These are phyloP conservation scores for Colletotrichum brevisporum DNA, from an alignment of 2,329 filamentous ascomycete species.

Conservation along the genomic window DNA sequence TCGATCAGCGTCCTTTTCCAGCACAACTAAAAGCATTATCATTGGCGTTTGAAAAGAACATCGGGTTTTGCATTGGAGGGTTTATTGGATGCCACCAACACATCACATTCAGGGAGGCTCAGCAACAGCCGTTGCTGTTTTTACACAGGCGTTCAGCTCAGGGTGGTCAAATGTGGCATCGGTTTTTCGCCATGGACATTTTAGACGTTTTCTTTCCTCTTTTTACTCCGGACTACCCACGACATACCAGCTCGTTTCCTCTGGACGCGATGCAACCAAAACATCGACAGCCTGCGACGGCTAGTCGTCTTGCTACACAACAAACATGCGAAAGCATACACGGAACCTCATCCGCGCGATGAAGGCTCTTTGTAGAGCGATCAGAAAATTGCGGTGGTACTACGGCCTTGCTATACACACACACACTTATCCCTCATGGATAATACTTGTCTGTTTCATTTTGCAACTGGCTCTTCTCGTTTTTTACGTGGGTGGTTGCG, in stretches of 20 bases:
- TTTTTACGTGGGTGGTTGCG: conserved; percentile 12
- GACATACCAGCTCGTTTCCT: conserved; percentile 31
- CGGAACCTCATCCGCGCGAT: conserved; percentile 32
- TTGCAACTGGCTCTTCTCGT: conserved; percentile 13
- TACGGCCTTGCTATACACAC: conserved; percentile 39
- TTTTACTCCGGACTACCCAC: conserved; percentile 16
- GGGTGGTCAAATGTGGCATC: conserved; percentile 35
- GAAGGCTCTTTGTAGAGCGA: conserved; percentile 28
- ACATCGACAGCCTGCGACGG: conserved; percentile 14
- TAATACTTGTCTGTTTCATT: conserved; percentile 4
- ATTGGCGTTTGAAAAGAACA: conserved; percentile 39
- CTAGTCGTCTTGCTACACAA: conserved; percentile 34
- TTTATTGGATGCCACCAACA: conserved; percentile 40
- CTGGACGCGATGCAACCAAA: conserved; percentile 18
- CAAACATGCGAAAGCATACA: conserved; percentile 8
- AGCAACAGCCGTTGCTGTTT: conserved; percentile 35
- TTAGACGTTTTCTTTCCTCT: conserved; percentile 35
- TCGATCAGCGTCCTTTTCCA: conserved; percentile 93
- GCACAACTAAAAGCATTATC: conserved; percentile 42
- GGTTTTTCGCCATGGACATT: conserved; percentile 30
- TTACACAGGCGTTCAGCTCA: conserved; percentile 37
- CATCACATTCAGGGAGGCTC: conserved; percentile 25
- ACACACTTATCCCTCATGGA: conserved; percentile 31
- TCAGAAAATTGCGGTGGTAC: conserved; percentile 30
- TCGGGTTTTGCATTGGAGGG: conserved; percentile 39